A percentile compares a stretch with the other conserved stretches of the same genome.
These are phyloP conservation scores for Zopfochytrium polystomum DNA, from an alignment of 371 early-diverging fungal species.

Conservation along the genomic window DNA sequence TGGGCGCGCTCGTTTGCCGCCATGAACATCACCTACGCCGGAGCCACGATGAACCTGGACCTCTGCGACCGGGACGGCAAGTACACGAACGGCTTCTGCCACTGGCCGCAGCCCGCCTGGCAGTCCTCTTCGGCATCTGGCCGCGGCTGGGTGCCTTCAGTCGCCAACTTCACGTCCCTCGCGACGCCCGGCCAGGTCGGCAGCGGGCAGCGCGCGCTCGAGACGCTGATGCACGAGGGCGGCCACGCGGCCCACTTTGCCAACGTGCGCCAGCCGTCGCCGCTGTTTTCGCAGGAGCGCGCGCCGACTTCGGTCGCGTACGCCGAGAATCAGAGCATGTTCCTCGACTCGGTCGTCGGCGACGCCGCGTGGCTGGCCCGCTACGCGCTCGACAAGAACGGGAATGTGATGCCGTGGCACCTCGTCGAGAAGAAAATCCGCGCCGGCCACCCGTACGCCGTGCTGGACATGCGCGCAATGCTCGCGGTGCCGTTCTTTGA, in stretches of 20 bases:
- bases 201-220: conserved; percentile 27
- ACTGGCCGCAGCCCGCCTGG: conserved; percentile 38
- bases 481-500: conserved; percentile 36
- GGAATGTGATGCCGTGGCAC: conserved; percentile 32
- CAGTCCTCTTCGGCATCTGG: too few relatives aligned
- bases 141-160: conserved; percentile 31
- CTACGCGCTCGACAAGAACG: conserved; percentile 26
- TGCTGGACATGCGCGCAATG: conserved; percentile 27
- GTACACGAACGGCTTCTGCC: conserved; percentile 35
- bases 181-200: conserved; percentile 32
- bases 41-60: conserved; percentile 30
- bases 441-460: conserved; percentile 22
- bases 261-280: conserved; percentile 30
- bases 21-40: conserved; percentile 23
- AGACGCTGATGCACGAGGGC: conserved; percentile 34
- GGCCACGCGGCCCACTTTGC: conserved; percentile 33
- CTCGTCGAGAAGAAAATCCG: conserved; percentile 27
- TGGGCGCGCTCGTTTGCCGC: conserved; percentile 36
- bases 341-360: conserved; percentile 29
- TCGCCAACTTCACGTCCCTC: conserved; percentile 32
- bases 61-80: conserved; percentile 35
- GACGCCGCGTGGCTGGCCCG: conserved; percentile 33
- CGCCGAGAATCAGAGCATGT: conserved; percentile 37
- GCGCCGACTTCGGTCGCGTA: conserved; percentile 34
- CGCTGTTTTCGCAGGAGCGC: conserved; percentile 31